phyloP scores from a whole-genome alignment of 1,284 basidiomycete genomes.

The Grifola frondosa region DNA sequence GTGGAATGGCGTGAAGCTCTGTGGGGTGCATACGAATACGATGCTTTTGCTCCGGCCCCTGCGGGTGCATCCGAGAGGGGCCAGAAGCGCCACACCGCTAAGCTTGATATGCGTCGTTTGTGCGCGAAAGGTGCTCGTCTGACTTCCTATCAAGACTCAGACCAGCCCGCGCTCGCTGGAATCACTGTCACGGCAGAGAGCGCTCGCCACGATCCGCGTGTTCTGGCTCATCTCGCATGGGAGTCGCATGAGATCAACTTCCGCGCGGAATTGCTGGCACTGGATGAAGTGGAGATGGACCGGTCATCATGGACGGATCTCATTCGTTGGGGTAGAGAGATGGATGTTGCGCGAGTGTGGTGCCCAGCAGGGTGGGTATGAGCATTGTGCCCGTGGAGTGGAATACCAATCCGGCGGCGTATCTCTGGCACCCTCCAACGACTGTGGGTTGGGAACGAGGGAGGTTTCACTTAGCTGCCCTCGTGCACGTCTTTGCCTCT shows the following conservation, averaged over 20 bases:
- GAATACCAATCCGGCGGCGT: neutral
- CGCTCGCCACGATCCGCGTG: neutral
- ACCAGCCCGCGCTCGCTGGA: neutral
- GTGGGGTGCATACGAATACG: constrained; percentile 1
- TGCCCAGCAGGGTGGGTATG: neutral
- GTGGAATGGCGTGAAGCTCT: constrained; percentile 7
- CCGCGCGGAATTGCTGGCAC: constrained; percentile 1
- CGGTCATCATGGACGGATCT: neutral
- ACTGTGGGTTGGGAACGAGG: too few species aligned
- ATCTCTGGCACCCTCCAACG: neutral
- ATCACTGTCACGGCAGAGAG: neutral
- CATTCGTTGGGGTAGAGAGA: neutral
- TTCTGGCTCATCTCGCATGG: constrained; percentile 1
- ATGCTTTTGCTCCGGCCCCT: neutral
- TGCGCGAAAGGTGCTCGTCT: constrained; percentile 1
- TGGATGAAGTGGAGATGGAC: constrained; percentile 1
- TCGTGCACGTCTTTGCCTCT: neutral
- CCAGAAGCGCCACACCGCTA: neutral
- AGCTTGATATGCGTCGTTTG: neutral
- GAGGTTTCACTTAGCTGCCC: too few species aligned
- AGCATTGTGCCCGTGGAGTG: neutral
- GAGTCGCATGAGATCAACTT: constrained; percentile 8
- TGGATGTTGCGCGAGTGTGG: neutral
- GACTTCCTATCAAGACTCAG: neutral
- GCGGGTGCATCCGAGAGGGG: neutral